phyloP scores from a whole-genome alignment of 768 basidiomycete genomes.

The Calvatia gigantea region DNA sequence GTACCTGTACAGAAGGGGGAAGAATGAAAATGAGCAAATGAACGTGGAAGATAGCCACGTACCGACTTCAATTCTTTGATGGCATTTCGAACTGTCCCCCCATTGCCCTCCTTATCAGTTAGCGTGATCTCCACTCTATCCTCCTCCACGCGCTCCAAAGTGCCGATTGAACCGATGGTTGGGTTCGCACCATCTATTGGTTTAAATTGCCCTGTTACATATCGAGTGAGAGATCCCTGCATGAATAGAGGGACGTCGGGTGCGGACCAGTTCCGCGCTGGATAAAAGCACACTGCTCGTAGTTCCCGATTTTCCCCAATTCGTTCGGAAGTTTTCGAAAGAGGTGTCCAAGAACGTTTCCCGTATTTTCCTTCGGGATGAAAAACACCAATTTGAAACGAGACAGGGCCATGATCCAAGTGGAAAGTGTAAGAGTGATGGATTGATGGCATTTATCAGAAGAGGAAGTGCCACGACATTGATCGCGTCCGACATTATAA shows the following conservation, averaged over 20 bases:
- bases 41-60: constrained; percentile 16
- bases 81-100: constrained; percentile 33
- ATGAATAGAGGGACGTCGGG: neutral
- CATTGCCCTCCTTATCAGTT: constrained; percentile 28
- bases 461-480: constrained; percentile 1
- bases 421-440: neutral
- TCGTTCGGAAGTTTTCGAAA: constrained; percentile 42
- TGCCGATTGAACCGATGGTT: constrained; percentile 37
- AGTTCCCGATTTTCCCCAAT: constrained; percentile 50
- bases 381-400: constrained; percentile 57
- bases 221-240: constrained; percentile 1
- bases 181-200: constrained; percentile 40
- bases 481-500: neutral
- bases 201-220: constrained; percentile 40
- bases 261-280: constrained; percentile 47
- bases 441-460: neutral
- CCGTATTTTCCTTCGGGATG: constrained; percentile 38
- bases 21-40: neutral
- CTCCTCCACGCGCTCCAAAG: constrained; percentile 48
- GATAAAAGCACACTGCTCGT: constrained; percentile 53
- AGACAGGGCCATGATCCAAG: constrained; percentile 19
- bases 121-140: constrained; percentile 52
- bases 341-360: constrained; percentile 37
- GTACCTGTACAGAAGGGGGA: constrained; percentile 30
- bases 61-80: constrained; percentile 46